Conservation (phyloP, 257 asterid species). For the Lycium barbarum region DNA sequence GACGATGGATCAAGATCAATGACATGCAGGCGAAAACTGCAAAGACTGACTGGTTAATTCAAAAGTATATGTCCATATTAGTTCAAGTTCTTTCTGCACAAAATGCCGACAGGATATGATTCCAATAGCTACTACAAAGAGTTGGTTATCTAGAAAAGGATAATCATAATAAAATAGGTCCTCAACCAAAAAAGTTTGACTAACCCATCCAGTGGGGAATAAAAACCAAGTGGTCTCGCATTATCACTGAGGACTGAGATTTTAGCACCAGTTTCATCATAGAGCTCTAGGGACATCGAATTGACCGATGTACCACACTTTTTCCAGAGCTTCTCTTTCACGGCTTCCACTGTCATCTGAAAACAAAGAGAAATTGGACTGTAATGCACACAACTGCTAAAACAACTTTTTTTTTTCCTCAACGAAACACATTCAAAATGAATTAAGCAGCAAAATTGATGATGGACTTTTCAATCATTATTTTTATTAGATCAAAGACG, state of each 20-base stretch:
- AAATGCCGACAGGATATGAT: not conserved
- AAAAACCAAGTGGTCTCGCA: conserved; percentile 77
- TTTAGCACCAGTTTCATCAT: conserved; percentile 73
- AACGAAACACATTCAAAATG: not conserved
- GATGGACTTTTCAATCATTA: not conserved
- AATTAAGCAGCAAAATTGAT: not conserved
- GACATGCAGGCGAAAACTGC: conserved; percentile 80
- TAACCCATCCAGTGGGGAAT: conserved; percentile 88
- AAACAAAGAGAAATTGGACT: conserved; percentile 24
- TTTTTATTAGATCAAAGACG: not conserved
- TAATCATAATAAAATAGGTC: not conserved
- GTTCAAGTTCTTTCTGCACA: conserved; percentile 14
- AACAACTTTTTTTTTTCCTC: not conserved
- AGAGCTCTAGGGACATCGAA: conserved; percentile 89
- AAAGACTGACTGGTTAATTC: conserved; percentile 25
- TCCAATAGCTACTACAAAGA: not conserved
- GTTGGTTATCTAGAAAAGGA: not conserved
- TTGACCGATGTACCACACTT: conserved; percentile 89
- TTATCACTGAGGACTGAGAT: conserved; percentile 64
- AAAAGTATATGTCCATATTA: not conserved
- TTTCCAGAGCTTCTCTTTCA: conserved; percentile 90
- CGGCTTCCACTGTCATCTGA: conserved; percentile 84
- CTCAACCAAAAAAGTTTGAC: conserved; percentile 30
- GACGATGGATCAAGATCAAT: conserved; percentile 94
- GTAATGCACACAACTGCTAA: conserved; percentile 1